Percentiles rank a stretch among this genome's conserved stretches.
Evolutionary conservation across 148 eudicot genomes (phyloP).

Genomic region (Rhododendron kiyosumense): DNA sequence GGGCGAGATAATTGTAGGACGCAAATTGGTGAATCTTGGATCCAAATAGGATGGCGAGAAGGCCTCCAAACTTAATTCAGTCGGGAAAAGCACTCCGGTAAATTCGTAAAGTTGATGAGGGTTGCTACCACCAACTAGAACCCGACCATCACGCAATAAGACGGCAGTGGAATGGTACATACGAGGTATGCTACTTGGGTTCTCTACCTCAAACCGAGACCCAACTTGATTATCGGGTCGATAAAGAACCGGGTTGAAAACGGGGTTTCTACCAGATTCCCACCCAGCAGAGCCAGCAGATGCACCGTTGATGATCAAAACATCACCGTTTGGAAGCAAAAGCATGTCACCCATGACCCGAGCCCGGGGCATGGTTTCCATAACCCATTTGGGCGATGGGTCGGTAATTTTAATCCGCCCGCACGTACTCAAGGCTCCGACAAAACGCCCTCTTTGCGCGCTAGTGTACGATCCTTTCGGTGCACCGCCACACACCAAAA

Average conservation of each 20-base stretch:
- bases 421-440: constrained; percentile 41
- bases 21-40: neutral
- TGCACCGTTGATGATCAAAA: constrained; percentile 57
- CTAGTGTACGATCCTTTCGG: constrained; percentile 31
- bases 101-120: constrained; percentile 42
- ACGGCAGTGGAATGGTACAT: constrained; percentile 58
- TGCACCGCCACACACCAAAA: constrained; percentile 67
- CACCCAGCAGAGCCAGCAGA: constrained; percentile 50
- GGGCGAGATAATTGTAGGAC: constrained; percentile 35
- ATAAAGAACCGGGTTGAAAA: constrained; percentile 41
- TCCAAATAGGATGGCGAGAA: constrained; percentile 50
- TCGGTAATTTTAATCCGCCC: constrained; percentile 45
- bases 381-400: constrained; percentile 43
- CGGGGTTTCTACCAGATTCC: constrained; percentile 51
- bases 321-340: constrained; percentile 42
- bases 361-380: constrained; percentile 60
- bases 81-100: constrained; percentile 42
- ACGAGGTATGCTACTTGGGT: constrained; percentile 30
- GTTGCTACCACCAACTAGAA: constrained; percentile 61
- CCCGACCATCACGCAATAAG: constrained; percentile 50
- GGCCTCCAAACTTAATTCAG: constrained; percentile 51
- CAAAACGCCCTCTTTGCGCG: constrained; percentile 20
- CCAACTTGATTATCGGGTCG: constrained; percentile 14
- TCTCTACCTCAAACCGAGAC: constrained; percentile 30
- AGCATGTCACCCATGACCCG: constrained; percentile 75